Conservation (phyloP, 108 stramenopile genomes). For the Pseudonitzschia multiseries region DNA sequence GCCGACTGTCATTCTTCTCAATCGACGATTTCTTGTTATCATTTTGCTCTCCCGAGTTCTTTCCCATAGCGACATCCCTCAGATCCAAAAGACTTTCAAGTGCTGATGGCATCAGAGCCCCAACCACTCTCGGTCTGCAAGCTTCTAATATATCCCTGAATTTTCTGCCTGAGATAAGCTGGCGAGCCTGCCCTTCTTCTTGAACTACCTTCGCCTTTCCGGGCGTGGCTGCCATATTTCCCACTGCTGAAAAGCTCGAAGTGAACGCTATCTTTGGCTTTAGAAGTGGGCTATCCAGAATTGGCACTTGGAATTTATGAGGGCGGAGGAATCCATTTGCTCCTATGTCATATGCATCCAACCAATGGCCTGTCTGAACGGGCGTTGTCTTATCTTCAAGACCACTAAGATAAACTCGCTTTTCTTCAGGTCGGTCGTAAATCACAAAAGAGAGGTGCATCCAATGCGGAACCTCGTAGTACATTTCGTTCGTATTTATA, state of each 20-base stretch:
- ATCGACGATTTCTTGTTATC: constrained; percentile 2
- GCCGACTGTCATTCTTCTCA: constrained; percentile 5
- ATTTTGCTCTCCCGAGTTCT: constrained; percentile 28
- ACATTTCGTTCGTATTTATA: constrained; percentile 40
- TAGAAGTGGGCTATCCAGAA: background rate
- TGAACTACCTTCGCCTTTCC: constrained; percentile 26
- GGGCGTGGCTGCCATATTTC: constrained; percentile 40
- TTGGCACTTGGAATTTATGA: constrained; percentile 1
- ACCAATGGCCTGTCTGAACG: constrained; percentile 16
- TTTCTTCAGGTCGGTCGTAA: constrained; percentile 58
- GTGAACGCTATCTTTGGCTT: background rate
- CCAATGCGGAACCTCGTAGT: constrained; percentile 88
- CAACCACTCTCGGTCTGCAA: constrained; percentile 63
- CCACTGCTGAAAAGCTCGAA: constrained; percentile 38
- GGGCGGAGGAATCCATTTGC: constrained; percentile 56
- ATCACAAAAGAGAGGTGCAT: constrained; percentile 85
- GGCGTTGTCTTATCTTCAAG: constrained; percentile 22
- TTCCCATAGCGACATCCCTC: constrained; percentile 21
- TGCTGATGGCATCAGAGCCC: constrained; percentile 37
- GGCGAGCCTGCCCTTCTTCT: constrained; percentile 55
- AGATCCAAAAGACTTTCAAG: constrained; percentile 35
- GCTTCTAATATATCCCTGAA: constrained; percentile 86
- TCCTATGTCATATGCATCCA: constrained; percentile 31
- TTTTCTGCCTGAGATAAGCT: constrained; percentile 69
- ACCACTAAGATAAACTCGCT: constrained; percentile 22